These are phyloP conservation scores for Penicillium sp. DNA, from an alignment of 2,329 filamentous ascomycete genomes.

Conservation along the genomic window DNA sequence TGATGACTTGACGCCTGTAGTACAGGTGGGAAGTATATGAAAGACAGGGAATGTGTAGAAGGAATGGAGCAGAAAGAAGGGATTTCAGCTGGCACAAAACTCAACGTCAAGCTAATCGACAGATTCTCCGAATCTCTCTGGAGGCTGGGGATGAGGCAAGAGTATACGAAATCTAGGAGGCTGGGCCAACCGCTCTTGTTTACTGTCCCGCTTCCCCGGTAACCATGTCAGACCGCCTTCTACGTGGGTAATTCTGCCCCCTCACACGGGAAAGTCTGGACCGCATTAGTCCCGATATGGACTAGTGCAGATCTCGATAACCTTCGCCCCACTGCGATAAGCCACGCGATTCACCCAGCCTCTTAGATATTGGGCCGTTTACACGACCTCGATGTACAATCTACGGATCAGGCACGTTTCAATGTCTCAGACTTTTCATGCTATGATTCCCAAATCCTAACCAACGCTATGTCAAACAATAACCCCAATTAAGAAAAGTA, in stretches of 20 bases:
- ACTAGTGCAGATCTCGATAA: slow-evolving; percentile 12
- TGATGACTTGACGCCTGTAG: slow-evolving; percentile 14
- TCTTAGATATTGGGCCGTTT: slow-evolving; percentile 7
- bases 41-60: slow-evolving; percentile 26
- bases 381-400: neutral
- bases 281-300: slow-evolving; percentile 6
- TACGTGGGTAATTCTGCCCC: slow-evolving; percentile 8
- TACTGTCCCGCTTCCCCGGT: slow-evolving; percentile 36
- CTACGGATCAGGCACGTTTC: neutral
- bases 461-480: slow-evolving; percentile 8
- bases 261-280: neutral
- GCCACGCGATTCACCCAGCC: slow-evolving; percentile 18
- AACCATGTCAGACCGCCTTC: slow-evolving; percentile 34
- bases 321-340: slow-evolving; percentile 15
- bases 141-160: slow-evolving; percentile 36
- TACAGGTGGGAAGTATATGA: slow-evolving; percentile 17
- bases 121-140: slow-evolving; percentile 13
- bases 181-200: slow-evolving; percentile 44
- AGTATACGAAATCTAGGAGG: slow-evolving; percentile 33
- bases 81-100: slow-evolving; percentile 35
- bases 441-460: neutral
- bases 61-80: slow-evolving; percentile 28
- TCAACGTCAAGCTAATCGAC: slow-evolving; percentile 19
- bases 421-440: neutral
- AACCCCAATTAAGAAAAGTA: neutral